phyloP scores from a whole-genome alignment of 164 flowering plant genomes.

The Taxillus chinensis region DNA sequence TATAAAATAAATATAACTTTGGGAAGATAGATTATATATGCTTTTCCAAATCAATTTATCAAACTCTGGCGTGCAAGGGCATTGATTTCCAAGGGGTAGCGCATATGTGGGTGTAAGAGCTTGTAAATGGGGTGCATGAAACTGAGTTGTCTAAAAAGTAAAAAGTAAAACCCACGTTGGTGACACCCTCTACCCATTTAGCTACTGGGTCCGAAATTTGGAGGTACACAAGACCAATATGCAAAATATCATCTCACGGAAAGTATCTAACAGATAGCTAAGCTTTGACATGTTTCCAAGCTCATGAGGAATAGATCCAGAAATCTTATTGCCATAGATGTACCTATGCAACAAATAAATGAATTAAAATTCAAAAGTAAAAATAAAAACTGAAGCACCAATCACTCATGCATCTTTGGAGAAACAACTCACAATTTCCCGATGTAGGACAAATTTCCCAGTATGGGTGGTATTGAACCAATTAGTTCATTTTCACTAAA shows the following conservation, averaged over 20 bases:
- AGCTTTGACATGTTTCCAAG: constrained; percentile 93
- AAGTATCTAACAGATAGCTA: constrained; percentile 67
- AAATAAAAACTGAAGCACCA: not conserved
- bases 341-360: constrained; percentile 34
- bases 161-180: too few relatives aligned
- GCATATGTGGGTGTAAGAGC: too few relatives aligned
- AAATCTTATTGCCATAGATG: constrained; percentile 79
- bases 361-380: not conserved
- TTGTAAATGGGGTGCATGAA: too few relatives aligned
- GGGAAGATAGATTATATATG: too few relatives aligned
- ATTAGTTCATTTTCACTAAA: constrained; percentile 80
- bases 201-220: not conserved
- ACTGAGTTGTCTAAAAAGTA: too few relatives aligned
- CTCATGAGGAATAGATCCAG: constrained; percentile 83
- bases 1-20: too few relatives aligned
- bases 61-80: too few relatives aligned
- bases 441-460: constrained; percentile 80
- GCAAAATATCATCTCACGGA: not conserved
- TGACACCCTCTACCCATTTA: too few relatives aligned
- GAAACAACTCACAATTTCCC: constrained; percentile 70
- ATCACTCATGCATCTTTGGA: too few relatives aligned
- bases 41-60: too few relatives aligned
- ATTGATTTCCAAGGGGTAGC: too few relatives aligned
- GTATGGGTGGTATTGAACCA: constrained; percentile 79
- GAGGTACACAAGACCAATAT: too few relatives aligned